A percentile compares a stretch with the other conserved stretches of the same genome.
Evolutionary conservation across 2,329 filamentous ascomycete species (phyloP).

Genomic region (Aspergillus costaricaensis): DNA sequence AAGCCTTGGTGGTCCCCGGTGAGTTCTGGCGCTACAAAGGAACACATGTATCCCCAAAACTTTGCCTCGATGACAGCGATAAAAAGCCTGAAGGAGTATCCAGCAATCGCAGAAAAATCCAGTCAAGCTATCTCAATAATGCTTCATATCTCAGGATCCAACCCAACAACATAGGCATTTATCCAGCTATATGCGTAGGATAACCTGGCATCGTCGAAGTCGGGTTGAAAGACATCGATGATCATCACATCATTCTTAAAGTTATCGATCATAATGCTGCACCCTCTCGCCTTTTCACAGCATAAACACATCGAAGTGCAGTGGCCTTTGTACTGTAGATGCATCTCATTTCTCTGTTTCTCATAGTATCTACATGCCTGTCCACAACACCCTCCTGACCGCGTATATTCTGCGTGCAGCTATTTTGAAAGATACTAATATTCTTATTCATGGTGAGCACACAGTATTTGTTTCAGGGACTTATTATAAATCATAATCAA

Average conservation of each 20-base stretch:
- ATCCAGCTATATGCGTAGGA: rapidly evolving
- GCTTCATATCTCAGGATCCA: no score
- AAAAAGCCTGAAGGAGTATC: no score
- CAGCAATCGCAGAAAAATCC: no score
- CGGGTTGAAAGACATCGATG: not conserved
- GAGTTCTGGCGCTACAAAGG: no score
- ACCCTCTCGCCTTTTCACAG: not conserved
- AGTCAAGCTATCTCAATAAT: no score
- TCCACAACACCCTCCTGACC: not conserved
- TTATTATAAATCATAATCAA: not conserved
- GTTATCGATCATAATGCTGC: not conserved
- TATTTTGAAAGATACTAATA: not conserved
- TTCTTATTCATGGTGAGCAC: not conserved
- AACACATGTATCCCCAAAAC: no score
- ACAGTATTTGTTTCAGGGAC: not conserved
- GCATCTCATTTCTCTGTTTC: not conserved
- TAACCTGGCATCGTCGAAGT: not conserved
- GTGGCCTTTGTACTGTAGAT: not conserved
- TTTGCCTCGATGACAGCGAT: no score
- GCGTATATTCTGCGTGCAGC: not conserved
- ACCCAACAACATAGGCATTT: not conserved
- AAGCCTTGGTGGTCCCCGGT: no score
- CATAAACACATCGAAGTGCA: not conserved
- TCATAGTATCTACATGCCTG: not conserved
- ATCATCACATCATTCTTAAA: not conserved